Evolutionary conservation across 208 protist species (phyloP), one percentile per base, ranked within the genome.

Genomic region (Leishmania gerbilli): DNA sequence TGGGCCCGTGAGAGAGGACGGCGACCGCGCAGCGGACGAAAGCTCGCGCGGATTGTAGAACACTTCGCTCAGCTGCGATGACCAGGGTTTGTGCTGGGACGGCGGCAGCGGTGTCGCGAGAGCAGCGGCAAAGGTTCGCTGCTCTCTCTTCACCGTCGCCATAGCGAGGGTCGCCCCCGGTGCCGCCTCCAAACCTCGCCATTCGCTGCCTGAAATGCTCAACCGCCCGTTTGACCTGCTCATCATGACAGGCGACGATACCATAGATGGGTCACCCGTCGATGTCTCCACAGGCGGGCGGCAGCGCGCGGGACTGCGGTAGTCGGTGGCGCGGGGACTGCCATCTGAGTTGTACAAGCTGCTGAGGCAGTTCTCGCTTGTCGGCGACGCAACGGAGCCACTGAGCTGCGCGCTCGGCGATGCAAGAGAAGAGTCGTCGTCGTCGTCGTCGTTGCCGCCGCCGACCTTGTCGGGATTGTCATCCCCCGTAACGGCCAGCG

Each of bases 241-340:
- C 40, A 51, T 2, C n/a, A 51, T n/a, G 21, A 77, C 34, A 2
- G 69, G 76, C 17, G 76, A 84, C 9, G 71, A 45, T 27, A 8
- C 47, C 47, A 21, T 37, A 27, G 76, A 65, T 2, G 71, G 74
- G 81, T 79, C 60, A 13, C 76, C 81, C 5, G 76, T 71, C 47
- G 81, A 49, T 9, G 49, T 75, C 60, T 78, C 76, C 47, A 47
- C 34, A 11, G 71, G 53, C 7, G 77, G 72, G n/a, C 77, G 82
- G 55, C 55, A 58, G 2, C 82, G 82, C 77, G 76, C 82, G 9
- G 82, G 77, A 37, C 82, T 85, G 45, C 82, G 77, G 82, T 81
- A 85, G 60, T 85, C 82, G 6, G 76, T 82, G 27, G 82, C 62
- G 19, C 72, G 77, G 13, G 77, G 77, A n/a, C 82, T 82, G 21